These are phyloP conservation scores for Podaxis sp. DNA, from an alignment of 768 basidiomycete genomes.

Conservation along the genomic window DNA sequence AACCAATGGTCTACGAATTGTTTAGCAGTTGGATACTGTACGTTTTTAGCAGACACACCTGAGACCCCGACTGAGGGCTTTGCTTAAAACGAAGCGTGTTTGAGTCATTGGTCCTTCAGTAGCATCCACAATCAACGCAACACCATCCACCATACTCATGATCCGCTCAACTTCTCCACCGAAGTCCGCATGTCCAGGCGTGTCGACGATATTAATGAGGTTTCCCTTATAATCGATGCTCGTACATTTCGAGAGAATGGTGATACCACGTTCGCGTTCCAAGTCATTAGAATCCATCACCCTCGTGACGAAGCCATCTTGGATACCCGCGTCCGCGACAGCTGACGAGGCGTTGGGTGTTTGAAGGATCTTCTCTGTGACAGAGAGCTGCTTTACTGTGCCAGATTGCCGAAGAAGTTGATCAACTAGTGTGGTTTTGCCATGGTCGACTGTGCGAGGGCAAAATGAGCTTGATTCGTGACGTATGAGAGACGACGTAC, in stretches of 20 bases:
- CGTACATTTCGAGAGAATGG: slow-evolving; percentile 60
- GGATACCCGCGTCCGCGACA: slow-evolving; percentile 19
- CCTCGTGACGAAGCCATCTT: slow-evolving; percentile 41
- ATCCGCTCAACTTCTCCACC: slow-evolving; percentile 64
- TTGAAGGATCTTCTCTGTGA: slow-evolving; percentile 34
- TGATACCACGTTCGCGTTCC: slow-evolving; percentile 61
- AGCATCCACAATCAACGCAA: slow-evolving; percentile 58
- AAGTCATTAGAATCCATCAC: slow-evolving; percentile 55
- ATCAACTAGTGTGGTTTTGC: slow-evolving; percentile 54
- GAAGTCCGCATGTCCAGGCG: slow-evolving; percentile 64
- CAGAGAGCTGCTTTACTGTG: slow-evolving; percentile 40
- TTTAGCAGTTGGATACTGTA: not conserved
- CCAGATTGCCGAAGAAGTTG: slow-evolving; percentile 51
- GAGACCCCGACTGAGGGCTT: slow-evolving; percentile 43
- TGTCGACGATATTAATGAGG: slow-evolving; percentile 60
- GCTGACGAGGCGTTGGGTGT: slow-evolving; percentile 29
- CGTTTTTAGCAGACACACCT: slow-evolving; percentile 28
- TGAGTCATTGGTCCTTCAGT: slow-evolving; percentile 66
- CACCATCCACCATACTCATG: slow-evolving; percentile 61
- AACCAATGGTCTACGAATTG: slow-evolving; percentile 39
- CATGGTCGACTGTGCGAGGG: slow-evolving; percentile 43
- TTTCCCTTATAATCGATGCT: slow-evolving; percentile 48
- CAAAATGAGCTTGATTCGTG: not conserved
- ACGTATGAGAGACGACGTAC: slow-evolving; percentile 27
- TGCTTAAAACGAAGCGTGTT: slow-evolving; percentile 51